Base-by-base conservation (phyloP, 441 rosid species). In the Brassica balearica region DNA sequence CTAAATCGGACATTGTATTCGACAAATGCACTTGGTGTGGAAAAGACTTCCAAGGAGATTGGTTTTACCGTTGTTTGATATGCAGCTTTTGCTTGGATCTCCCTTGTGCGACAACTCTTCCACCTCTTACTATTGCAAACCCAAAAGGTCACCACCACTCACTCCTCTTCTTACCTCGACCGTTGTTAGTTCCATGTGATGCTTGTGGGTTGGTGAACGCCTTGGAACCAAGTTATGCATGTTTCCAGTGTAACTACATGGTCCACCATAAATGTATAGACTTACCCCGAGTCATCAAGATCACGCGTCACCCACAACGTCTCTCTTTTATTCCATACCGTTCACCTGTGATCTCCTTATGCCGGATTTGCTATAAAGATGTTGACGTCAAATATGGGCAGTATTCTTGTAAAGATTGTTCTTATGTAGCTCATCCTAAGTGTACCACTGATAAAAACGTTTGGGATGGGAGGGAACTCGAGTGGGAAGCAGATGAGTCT, bases 241-340 rank as follows among this genome's bases (percentile, higher is more conserved):
- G 66, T 59, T 60, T 58, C 23, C 74, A 58, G 0, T 71, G 74
- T 59, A 56, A 32, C 2, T 56, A 56, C 55, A 20, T 71, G 51
- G 65, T 5, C 0, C 74, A 58, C 19, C 55, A 10, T 0, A 36
- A 1, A 0, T 71, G 74, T 19, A 10, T 59, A 2, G 20, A 11
- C 7, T 59, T 71, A 71, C 74, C 74, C 0, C 55, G 65, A 8
- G 65, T 71, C 10, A 71, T 71, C 1, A 58, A 71, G 55, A 55
- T 71, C 65, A 71, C 74, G 12, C 65, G 55, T 71, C 74, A 71
- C 20, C 8, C 3, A 1, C 65, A 56, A 15, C 66, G 74, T 58
- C 74, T 71, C 55, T 36, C 20, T 6, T 29, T 34, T 5, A 12
- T 8, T 58, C 65, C 65, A 5, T 56, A 19, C 32, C 3, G 2